A percentile compares a stretch with the other conserved stretches of the same genome.
phyloP scores from a whole-genome alignment of 495 filamentous ascomycete genomes.

The Penicillium salamii region DNA sequence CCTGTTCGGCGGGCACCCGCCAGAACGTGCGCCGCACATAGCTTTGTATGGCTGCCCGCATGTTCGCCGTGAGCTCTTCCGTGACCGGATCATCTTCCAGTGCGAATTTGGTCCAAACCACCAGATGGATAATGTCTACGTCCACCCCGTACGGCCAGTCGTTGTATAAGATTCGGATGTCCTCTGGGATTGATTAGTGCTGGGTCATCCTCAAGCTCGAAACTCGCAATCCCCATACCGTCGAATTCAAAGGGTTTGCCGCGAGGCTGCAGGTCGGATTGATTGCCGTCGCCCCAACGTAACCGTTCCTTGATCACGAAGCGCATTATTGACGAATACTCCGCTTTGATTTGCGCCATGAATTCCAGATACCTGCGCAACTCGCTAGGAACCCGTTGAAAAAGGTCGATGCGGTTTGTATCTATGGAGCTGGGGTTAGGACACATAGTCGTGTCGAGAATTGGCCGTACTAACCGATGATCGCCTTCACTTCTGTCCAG shows the following conservation, averaged over 20 bases:
- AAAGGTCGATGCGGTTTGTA: constrained; percentile 66
- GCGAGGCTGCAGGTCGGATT: constrained; percentile 38
- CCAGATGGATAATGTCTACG: constrained; percentile 70
- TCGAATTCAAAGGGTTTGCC: constrained; percentile 49
- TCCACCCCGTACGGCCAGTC: constrained; percentile 92
- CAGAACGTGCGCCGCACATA: constrained; percentile 66
- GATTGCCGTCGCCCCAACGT: constrained; percentile 52
- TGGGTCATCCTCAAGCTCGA: too few relatives aligned
- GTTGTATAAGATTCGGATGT: constrained; percentile 75
- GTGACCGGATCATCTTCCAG: constrained; percentile 64
- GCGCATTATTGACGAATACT: constrained; percentile 70
- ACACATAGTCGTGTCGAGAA: background rate
- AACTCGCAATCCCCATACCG: constrained; percentile 32
- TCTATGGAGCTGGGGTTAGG: constrained; percentile 19
- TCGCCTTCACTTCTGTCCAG: constrained; percentile 62
- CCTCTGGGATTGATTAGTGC: constrained; percentile 42
- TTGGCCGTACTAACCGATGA: constrained; percentile 47
- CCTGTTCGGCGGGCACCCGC: constrained; percentile 42
- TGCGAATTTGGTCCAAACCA: constrained; percentile 89
- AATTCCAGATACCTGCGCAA: constrained; percentile 70
- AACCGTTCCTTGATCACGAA: constrained; percentile 68
- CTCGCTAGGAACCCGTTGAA: constrained; percentile 71
- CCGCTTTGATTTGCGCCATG: constrained; percentile 55
- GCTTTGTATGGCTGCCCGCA: constrained; percentile 60
- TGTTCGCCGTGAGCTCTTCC: constrained; percentile 61